These are phyloP conservation scores for Lactifluus rugatus DNA, from an alignment of 768 basidiomycete genomes.

Conservation along the genomic window DNA sequence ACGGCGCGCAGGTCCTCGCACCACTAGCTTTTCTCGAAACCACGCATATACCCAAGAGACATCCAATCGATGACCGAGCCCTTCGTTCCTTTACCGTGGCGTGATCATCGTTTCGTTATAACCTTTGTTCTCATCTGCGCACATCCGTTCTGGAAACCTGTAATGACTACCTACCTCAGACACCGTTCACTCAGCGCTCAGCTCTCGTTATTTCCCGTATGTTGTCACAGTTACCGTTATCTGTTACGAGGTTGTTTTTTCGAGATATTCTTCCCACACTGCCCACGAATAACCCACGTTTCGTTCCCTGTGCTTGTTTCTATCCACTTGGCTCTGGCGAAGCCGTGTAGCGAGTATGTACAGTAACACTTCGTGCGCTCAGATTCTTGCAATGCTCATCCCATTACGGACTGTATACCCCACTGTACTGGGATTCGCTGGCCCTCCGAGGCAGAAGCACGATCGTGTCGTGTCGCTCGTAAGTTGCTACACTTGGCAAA, in stretches of 20 bases:
- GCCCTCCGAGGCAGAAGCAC: background rate
- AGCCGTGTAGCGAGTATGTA: constrained; percentile 18
- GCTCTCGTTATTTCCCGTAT: background rate
- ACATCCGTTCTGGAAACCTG: constrained; percentile 14
- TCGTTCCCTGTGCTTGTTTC: constrained; percentile 1
- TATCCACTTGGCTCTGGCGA: background rate
- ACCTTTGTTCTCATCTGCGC: background rate
- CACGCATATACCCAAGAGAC: constrained; percentile 50
- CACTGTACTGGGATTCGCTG: background rate
- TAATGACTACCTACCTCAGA: background rate
- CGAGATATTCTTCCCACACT: background rate
- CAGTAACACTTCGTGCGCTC: background rate
- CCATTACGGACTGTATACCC: background rate
- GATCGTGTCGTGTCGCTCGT: background rate
- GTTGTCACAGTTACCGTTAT: background rate
- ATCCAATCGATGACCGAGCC: constrained; percentile 62
- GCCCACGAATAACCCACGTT: background rate
- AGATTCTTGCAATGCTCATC: background rate
- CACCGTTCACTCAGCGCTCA: background rate
- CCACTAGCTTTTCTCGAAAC: constrained; percentile 56
- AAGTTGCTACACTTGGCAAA: background rate
- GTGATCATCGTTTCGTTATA: constrained; percentile 6
- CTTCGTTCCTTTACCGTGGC: constrained; percentile 46
- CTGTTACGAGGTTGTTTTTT: background rate
- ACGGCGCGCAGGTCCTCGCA: constrained; percentile 32